phyloP scores from a whole-genome alignment of 176 grass and related monocot species.

The Triticum timopheevii region DNA sequence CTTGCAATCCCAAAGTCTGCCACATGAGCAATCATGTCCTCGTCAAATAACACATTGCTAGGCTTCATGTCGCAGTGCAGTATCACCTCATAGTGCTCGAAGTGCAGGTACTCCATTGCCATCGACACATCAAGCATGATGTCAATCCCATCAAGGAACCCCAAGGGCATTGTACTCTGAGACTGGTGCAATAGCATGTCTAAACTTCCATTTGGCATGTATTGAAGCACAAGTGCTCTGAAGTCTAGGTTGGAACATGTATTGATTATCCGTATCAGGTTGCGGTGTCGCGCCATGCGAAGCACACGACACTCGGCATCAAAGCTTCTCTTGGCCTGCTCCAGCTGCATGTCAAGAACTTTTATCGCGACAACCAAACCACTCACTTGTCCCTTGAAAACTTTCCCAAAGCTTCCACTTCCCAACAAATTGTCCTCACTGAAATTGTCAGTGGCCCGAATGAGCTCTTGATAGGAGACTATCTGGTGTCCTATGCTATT shows the following conservation, averaged over 20 bases:
- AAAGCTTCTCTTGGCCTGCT: background rate
- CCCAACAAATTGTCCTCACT: background rate
- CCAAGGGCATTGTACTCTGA: background rate
- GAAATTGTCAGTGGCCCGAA: background rate
- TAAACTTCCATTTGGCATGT: slow-evolving; percentile 1
- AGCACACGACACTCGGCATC: background rate
- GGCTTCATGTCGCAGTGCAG: background rate
- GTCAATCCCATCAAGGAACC: background rate
- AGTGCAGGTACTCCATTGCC: background rate
- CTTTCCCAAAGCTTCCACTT: background rate
- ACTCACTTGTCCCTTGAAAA: background rate
- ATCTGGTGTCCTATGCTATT: background rate
- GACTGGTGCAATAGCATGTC: background rate
- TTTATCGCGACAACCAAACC: background rate
- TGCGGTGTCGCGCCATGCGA: background rate
- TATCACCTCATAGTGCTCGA: background rate
- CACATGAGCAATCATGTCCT: background rate
- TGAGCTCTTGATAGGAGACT: background rate
- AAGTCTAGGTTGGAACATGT: background rate
- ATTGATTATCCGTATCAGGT: background rate
- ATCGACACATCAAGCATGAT: background rate
- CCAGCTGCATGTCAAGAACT: background rate
- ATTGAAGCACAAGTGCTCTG: background rate
- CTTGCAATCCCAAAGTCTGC: background rate
- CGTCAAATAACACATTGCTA: background rate